These are phyloP conservation scores for Fraxinus sp. DNA, from an alignment of 305 asterid genomes.

Conservation along the genomic window DNA sequence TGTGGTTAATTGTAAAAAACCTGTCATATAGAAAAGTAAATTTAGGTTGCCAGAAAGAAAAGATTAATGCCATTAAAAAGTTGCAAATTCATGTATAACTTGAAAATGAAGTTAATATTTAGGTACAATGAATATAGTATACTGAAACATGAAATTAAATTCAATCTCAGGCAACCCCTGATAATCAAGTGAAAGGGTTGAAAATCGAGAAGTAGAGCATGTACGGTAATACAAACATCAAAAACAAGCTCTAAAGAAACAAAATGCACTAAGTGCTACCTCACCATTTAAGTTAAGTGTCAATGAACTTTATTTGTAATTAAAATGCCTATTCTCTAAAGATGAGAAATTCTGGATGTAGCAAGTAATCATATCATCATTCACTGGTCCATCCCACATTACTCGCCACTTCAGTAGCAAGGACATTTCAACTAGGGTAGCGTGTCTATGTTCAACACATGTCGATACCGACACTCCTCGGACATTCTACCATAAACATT, in stretches of 20 bases:
- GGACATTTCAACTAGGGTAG: no score
- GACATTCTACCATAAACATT: no score
- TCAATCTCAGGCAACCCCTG: constrained; percentile 3
- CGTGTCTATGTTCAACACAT: no score
- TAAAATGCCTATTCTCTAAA: neutral
- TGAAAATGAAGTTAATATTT: neutral
- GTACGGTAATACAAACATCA: neutral
- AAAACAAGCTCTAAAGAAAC: neutral
- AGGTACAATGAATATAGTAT: constrained; percentile 1
- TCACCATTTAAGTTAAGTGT: neutral
- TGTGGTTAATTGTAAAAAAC: constrained; percentile 1
- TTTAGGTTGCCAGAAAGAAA: constrained; percentile 4
- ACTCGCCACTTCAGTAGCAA: neutral
- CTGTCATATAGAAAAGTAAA: neutral
- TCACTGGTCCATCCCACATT: constrained; percentile 10
- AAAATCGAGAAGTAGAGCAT: neutral
- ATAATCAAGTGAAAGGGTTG: constrained; percentile 15
- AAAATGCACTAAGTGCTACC: neutral
- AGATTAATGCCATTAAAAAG: constrained; percentile 7
- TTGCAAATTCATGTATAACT: neutral
- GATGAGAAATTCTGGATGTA: neutral
- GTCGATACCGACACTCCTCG: no score
- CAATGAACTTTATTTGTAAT: neutral
- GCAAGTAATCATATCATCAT: neutral
- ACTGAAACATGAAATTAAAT: neutral